These are phyloP conservation scores for Boletus pseudo-olivaceus DNA, from an alignment of 768 basidiomycete species.

Conservation along the genomic window DNA sequence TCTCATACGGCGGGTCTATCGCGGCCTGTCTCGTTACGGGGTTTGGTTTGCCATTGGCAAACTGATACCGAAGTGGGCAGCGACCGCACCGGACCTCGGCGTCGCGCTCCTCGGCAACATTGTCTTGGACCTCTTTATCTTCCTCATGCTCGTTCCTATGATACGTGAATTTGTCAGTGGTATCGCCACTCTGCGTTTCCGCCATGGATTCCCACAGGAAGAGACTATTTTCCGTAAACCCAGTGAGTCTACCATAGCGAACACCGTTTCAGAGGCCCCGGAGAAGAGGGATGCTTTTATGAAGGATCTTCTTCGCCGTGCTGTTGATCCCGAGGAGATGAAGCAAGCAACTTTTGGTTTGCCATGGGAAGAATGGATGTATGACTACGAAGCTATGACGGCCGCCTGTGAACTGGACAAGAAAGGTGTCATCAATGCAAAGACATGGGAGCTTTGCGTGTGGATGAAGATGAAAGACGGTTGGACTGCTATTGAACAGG, in stretches of 20 bases:
- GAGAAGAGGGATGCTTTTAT: slow-evolving; percentile 27
- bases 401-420: slow-evolving; percentile 21
- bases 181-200: slow-evolving; percentile 19
- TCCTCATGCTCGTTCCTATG: slow-evolving; percentile 24
- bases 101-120: slow-evolving; percentile 24
- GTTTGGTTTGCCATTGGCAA: slow-evolving; percentile 25
- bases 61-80: slow-evolving; percentile 11
- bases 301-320: slow-evolving; percentile 27
- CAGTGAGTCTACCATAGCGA: slow-evolving; percentile 24
- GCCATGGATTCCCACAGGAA: slow-evolving; percentile 26
- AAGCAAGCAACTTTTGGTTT: slow-evolving; percentile 23
- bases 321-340: slow-evolving; percentile 29
- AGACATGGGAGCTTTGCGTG: slow-evolving; percentile 30
- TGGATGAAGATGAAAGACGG: slow-evolving; percentile 31
- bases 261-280: slow-evolving; percentile 20
- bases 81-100: slow-evolving; percentile 14
- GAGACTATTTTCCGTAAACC: slow-evolving; percentile 32
- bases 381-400: slow-evolving; percentile 31
- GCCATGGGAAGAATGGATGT: slow-evolving; percentile 33
- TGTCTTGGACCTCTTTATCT: slow-evolving; percentile 25
- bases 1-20: slow-evolving; percentile 19
- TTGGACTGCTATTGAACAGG: slow-evolving; percentile 30
- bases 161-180: slow-evolving; percentile 22
- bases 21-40: slow-evolving; percentile 28
- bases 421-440: slow-evolving; percentile 17